Base-by-base conservation (phyloP, 1,284 basidiomycete species). In the Irpex sp. region DNA sequence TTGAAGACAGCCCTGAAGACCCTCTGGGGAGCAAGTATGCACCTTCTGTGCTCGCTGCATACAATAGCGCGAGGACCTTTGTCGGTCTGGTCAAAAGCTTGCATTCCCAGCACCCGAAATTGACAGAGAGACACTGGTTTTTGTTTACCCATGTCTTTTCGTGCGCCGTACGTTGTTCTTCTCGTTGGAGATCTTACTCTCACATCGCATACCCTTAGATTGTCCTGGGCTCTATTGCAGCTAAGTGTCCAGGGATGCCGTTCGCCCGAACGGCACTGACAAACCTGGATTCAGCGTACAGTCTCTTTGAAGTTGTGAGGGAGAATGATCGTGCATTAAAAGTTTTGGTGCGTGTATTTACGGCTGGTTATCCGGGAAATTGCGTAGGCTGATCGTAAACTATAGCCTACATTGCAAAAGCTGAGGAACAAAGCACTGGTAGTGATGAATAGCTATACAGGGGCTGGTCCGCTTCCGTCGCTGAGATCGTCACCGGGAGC, bases 131-230 rank as follows among this genome's bases (percentile, higher is more conserved):
- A 54, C 84, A 87, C 82, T 89, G 87, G 86, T 89, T 89, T 73
- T 74, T 88, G 59, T 88, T 88, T 68, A 87, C 86, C 4, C 87
- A 89, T 71, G 85, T 89, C 5, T 90, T 90, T 71, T 89, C 88
- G 6, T 89, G 87, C 69, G 81, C 87, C 38, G 88, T 89, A 73
- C 69, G 89, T 79, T 36, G 17, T 36, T 48, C 11, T 19, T 58
- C 19, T 49, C 6, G 19, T 59, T 5, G 44, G 44, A 17, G 7
- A 9, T 36, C 9, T 7, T 17, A 51, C 40, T 36, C 59, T 8
- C 38, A 8, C 15, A 13, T 57, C 37, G 58, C 64, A 36, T 21
- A 60, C 66, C 26, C n/a, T 8, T 63, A 90, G 88, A 87, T 90
- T 67, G 86, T 89, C 1, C 74, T 90, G 40, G 87, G 87, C 15